Percentiles rank a stretch among this genome's conserved stretches.
Evolutionary conservation across 352 stramenopile genomes (phyloP).

Genomic region (Globisporangium ultimum): DNA sequence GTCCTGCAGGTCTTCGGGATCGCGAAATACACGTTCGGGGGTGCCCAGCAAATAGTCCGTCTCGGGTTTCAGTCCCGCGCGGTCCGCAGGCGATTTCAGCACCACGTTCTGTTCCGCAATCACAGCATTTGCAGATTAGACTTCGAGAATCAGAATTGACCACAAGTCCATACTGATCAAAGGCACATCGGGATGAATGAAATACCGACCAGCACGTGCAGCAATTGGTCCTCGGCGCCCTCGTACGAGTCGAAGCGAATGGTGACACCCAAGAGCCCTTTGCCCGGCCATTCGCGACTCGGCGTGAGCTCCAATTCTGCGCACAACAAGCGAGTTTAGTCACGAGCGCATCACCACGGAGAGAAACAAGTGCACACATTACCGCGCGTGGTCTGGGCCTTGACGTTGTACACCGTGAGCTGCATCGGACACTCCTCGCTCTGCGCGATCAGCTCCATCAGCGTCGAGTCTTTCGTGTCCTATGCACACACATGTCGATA

Average conservation of each 20-base stretch:
- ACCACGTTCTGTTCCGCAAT: constrained; percentile 69
- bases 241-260: constrained; percentile 98
- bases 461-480: constrained; percentile 84
- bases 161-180: constrained; percentile 1
- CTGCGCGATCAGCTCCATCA: constrained; percentile 92
- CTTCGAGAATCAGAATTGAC: too few relatives aligned
- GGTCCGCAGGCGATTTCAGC: constrained; percentile 84
- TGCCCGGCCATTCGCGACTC: constrained; percentile 90
- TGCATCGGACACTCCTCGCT: constrained; percentile 74
- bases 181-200: background rate
- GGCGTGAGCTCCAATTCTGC: constrained; percentile 86
- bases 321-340: too few relatives aligned
- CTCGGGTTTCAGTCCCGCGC: constrained; percentile 85
- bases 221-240: constrained; percentile 93
- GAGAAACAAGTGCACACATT: background rate
- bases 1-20: constrained; percentile 85
- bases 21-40: constrained; percentile 82
- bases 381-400: constrained; percentile 67
- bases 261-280: constrained; percentile 95
- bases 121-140: background rate
- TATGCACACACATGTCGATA: constrained; percentile 9
- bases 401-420: constrained; percentile 78
- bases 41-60: constrained; percentile 96
- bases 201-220: constrained; percentile 89
- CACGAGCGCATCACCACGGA: too few relatives aligned